Base-by-base conservation (phyloP, 2,329 filamentous ascomycete genomes). In the Aspergillus luchuensis region DNA sequence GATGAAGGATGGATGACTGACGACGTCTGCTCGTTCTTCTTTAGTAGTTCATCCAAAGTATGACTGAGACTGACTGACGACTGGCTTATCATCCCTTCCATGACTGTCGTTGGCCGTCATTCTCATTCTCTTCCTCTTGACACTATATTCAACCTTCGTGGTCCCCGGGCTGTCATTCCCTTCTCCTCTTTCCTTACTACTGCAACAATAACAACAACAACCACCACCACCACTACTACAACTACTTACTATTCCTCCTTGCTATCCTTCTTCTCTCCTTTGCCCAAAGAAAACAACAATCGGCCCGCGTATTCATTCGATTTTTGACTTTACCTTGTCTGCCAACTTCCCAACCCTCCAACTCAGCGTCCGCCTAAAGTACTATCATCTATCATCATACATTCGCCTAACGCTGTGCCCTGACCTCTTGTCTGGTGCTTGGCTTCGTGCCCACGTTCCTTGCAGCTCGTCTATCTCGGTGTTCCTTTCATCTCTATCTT, bases 71-170 rank as follows among this genome's bases (percentile, higher is more conserved):
- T 13, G 33, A 36, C 33, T 25, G 33, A 33, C 48, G 25, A 52
- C 50, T 33, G 50, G 50, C 50, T 52, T 52, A 52, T 52, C 50
- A 23, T 52, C 50, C 33, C 33, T 52, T 52, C 50, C 50, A 52
- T 52, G 33, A 52, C 50, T 52, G 50, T 23, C 50, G 48, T 30
- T 39, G 33, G 13, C 50, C 19, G 50, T 36, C 50, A 23, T n/a
- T 19, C 39, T 43, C 28, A 30, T 30, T 30, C n/a, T 19, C 17
- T 43, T 17, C 39, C 39, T 43, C n/a, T 30, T 30, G 28, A 30
- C 10, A 30, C 41, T 45, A 45, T 45, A 45, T 45, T 45, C 41
- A 45, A 36, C 33, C 33, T 36, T 21, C 17, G 23, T 13, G 10
- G 19, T 45, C 41, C 41, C 41, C 41, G 17, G 41, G 8, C 41